A percentile compares a stretch with the other conserved stretches of the same genome.
Conservation (phyloP, 176 grass and related monocot genomes). For the Luzula sylvatica region DNA sequence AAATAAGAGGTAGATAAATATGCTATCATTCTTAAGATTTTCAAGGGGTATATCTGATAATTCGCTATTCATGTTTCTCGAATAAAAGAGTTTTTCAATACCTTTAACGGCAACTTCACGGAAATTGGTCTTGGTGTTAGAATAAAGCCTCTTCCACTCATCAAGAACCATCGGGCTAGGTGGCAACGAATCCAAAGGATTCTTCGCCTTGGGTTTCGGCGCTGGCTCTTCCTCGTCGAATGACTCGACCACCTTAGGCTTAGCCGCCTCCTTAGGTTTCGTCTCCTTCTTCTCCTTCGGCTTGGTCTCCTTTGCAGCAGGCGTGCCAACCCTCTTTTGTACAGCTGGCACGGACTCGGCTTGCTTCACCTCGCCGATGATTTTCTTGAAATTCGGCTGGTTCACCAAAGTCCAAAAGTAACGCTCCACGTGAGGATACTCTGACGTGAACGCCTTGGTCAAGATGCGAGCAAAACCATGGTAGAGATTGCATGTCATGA, state of each 20-base stretch:
- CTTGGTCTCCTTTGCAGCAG: constrained; percentile 56
- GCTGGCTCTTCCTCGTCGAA: constrained; percentile 75
- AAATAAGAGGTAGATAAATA: no score
- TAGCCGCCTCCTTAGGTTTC: constrained; percentile 41
- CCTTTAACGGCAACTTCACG: constrained; percentile 84
- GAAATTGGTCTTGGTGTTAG: constrained; percentile 87
- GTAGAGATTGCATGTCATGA: constrained; percentile 72
- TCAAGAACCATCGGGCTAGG: constrained; percentile 88
- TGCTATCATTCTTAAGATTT: no score
- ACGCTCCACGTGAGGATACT: constrained; percentile 75
- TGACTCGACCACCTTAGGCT: constrained; percentile 35
- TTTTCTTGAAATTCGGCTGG: constrained; percentile 57
- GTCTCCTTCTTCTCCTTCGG: constrained; percentile 53
- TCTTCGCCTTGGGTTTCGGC: constrained; percentile 74
- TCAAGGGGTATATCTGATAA: no score
- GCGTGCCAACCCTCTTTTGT: constrained; percentile 30
- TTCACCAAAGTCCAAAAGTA: constrained; percentile 93
- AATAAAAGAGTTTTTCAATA: no score
- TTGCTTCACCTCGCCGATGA: constrained; percentile 61
- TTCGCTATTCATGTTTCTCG: no score
- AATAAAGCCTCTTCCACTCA: constrained; percentile 87
- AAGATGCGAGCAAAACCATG: constrained; percentile 32
- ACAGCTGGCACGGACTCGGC: constrained; percentile 39
- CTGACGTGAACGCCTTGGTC: constrained; percentile 63
- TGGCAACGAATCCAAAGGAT: constrained; percentile 72